Conservation (phyloP, 192 early-diverging fungal genomes). For the Phlyctochytrium planicorne region DNA sequence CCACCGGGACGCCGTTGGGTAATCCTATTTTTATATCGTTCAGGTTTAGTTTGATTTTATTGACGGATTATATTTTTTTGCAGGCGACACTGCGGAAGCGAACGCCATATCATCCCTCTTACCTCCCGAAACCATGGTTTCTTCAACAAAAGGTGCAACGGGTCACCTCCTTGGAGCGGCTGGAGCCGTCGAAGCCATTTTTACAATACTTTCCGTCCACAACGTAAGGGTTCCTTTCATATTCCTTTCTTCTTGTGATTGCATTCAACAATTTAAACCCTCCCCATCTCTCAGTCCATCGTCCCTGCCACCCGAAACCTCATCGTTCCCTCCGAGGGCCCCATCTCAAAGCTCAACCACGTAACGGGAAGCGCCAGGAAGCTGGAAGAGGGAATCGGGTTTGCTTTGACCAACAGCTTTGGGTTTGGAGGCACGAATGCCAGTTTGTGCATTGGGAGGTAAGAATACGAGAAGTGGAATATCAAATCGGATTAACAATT, state of each 20-base stretch:
- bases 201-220: conserved; percentile 76
- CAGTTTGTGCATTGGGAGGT: conserved; percentile 15
- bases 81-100: conserved; percentile 86
- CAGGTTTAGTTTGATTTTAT: conserved; percentile 1
- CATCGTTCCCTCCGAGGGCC: conserved; percentile 35
- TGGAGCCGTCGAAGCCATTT: conserved; percentile 90
- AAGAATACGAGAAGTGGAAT: no score
- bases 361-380: conserved; percentile 70
- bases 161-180: conserved; percentile 96
- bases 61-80: no score
- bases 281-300: conserved; percentile 25
- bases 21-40: conserved; percentile 10
- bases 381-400: conserved; percentile 47
- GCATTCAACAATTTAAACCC: conserved; percentile 3
- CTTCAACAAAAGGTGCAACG: conserved; percentile 87
- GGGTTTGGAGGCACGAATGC: conserved; percentile 78
- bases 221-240: conserved; percentile 37
- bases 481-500: no score
- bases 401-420: conserved; percentile 85
- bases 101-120: conserved; percentile 81
- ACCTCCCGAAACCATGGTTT: conserved; percentile 54
- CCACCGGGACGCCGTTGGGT: conserved; percentile 81
- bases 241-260: not conserved
- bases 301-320: conserved; percentile 88
- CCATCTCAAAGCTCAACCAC: conserved; percentile 79